Evolutionary conservation across 2,329 filamentous ascomycete species (phyloP).

Genomic region (Biscogniauxia marginata): DNA sequence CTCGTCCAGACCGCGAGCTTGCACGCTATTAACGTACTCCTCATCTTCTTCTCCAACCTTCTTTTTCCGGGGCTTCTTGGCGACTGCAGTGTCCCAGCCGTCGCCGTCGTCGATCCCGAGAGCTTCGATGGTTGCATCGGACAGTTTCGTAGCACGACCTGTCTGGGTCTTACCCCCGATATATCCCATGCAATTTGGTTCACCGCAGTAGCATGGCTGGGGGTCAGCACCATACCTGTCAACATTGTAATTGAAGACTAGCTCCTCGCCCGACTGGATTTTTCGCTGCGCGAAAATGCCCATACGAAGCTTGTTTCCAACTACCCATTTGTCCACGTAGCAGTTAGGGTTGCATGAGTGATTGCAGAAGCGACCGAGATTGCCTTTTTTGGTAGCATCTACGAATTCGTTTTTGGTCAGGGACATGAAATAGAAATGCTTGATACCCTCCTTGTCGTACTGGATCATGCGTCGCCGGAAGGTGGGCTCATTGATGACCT

Average conservation of each 20-base stretch:
- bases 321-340: slow-evolving; percentile 99
- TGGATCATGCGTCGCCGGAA: slow-evolving; percentile 89
- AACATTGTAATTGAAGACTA: slow-evolving; percentile 99
- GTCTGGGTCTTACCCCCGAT: slow-evolving; percentile 98
- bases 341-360: slow-evolving; percentile 99
- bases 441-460: slow-evolving; percentile 95
- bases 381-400: slow-evolving; percentile 94
- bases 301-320: slow-evolving; percentile 96
- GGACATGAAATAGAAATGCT: slow-evolving; percentile 99
- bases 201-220: slow-evolving; percentile 94
- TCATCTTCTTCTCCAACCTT: slow-evolving; percentile 88
- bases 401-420: slow-evolving; percentile 95
- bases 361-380: slow-evolving; percentile 95
- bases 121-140: slow-evolving; percentile 86
- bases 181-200: slow-evolving; percentile 91
- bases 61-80: slow-evolving; percentile 91
- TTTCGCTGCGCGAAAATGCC: slow-evolving; percentile 90
- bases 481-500: slow-evolving; percentile 90
- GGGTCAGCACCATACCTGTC: slow-evolving; percentile 96
- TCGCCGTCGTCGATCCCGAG: slow-evolving; percentile 92
- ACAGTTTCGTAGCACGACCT: slow-evolving; percentile 88
- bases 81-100: slow-evolving; percentile 85
- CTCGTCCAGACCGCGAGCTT: slow-evolving; percentile 33
- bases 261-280: slow-evolving; percentile 85
- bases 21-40: slow-evolving; percentile 83